Conservation (phyloP, 1,284 basidiomycete species). For the Cutaneotrichosporon cutaneum region DNA sequence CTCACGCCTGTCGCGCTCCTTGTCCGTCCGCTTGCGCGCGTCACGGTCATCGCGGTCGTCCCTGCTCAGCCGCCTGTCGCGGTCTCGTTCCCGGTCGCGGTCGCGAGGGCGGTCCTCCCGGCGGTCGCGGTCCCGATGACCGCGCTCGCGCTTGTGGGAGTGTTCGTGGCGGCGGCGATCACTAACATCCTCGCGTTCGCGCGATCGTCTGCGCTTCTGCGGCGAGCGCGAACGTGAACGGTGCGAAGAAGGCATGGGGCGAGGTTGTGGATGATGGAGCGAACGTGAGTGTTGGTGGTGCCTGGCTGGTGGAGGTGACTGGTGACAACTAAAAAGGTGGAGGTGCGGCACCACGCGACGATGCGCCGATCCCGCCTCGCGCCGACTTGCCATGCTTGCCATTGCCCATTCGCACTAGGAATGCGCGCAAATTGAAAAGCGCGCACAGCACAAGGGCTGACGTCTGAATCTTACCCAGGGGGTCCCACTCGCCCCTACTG, state of each 20-base stretch:
- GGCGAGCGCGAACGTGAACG: neutral
- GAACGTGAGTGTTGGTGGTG: neutral
- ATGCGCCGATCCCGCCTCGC: neutral
- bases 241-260: neutral
- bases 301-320: neutral
- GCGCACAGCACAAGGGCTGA: neutral
- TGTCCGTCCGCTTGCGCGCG: neutral
- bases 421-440: neutral
- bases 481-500: neutral
- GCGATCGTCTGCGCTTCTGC: neutral
- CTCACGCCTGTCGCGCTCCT: slow-evolving; percentile 7
- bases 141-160: slow-evolving; percentile 7
- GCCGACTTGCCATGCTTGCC: neutral
- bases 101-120: neutral
- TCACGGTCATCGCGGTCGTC: neutral
- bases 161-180: neutral
- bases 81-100: neutral
- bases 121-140: slow-evolving; percentile 10
- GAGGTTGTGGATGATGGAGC: neutral
- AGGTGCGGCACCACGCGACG: neutral
- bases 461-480: neutral
- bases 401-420: neutral
- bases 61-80: neutral
- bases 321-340: neutral
- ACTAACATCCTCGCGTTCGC: neutral